Conservation (phyloP, 495 filamentous ascomycete genomes). For the Pyrenopolyporus hunteri region DNA sequence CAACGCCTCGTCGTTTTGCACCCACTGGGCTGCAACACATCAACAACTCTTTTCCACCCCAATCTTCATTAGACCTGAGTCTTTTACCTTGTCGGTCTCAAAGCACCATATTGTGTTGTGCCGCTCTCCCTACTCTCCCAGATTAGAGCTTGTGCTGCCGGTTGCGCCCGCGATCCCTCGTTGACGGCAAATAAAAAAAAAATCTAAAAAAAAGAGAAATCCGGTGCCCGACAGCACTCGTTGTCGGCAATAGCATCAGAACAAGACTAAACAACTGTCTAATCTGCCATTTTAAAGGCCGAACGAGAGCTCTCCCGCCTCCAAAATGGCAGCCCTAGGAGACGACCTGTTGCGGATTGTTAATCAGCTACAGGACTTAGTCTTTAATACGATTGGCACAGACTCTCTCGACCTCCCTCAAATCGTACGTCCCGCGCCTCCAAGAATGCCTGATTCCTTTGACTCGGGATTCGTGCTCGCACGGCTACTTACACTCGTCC, state of each 20-base stretch:
- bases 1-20: slow-evolving; percentile 26
- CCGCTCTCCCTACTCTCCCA: slow-evolving; percentile 6
- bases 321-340: slow-evolving; percentile 69
- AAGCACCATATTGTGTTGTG: neutral
- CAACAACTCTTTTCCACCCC: slow-evolving; percentile 12
- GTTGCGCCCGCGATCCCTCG: slow-evolving; percentile 20
- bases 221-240: slow-evolving; percentile 3
- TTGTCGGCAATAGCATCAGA: slow-evolving; percentile 17
- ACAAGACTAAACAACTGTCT: neutral
- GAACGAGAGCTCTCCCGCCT: slow-evolving; percentile 13
- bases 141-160: slow-evolving; percentile 10
- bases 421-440: slow-evolving; percentile 72
- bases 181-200: slow-evolving; percentile 14
- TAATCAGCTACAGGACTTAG: slow-evolving; percentile 96
- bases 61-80: slow-evolving; percentile 8
- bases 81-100: neutral
- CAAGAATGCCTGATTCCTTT: slow-evolving; percentile 1
- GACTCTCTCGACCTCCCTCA: slow-evolving; percentile 97
- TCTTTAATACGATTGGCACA: slow-evolving; percentile 99
- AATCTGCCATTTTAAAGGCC: neutral
- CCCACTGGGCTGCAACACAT: slow-evolving; percentile 31
- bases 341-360: slow-evolving; percentile 92
- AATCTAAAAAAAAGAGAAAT: no score
- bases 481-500: slow-evolving; percentile 26
- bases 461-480: neutral